Conservation (phyloP, 169 alveolate genomes). For the Plasmodium berghei region DNA sequence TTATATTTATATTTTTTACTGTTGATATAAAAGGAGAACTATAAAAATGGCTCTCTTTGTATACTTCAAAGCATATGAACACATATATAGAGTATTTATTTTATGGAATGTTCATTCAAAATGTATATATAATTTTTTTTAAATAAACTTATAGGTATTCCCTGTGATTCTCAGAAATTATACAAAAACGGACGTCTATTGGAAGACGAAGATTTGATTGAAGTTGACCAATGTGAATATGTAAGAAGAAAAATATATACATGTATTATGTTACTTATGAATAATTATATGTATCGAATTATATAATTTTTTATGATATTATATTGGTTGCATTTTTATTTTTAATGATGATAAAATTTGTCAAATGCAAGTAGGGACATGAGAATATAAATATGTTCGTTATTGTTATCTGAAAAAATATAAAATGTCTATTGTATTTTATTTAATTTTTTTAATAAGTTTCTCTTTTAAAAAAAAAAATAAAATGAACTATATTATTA, state of each 20-base stretch:
- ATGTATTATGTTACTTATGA: neutral
- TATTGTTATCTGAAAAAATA: constrained; percentile 71
- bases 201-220: constrained; percentile 66
- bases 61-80: too few relatives aligned
- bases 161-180: constrained; percentile 60
- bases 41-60: too few relatives aligned
- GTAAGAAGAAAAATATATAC: constrained; percentile 33
- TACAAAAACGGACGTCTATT: constrained; percentile 69
- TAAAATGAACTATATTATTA: neutral
- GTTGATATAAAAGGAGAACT: too few relatives aligned
- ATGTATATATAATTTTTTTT: too few relatives aligned
- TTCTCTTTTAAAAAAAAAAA: neutral
- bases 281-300: neutral
- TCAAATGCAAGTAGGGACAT: constrained; percentile 77
- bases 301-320: neutral
- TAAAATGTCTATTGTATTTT: constrained; percentile 2
- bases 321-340: constrained; percentile 45
- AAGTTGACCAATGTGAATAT: constrained; percentile 40
- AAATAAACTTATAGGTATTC: constrained; percentile 65
- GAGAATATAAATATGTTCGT: constrained; percentile 74
- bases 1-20: neutral
- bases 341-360: constrained; percentile 70
- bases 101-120: too few relatives aligned
- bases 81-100: too few relatives aligned
- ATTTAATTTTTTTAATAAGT: neutral